Percentiles rank a stretch among this genome's conserved stretches.
phyloP scores from a whole-genome alignment of 2,329 filamentous ascomycete genomes.

The Clarireedia homoeocarpa region DNA sequence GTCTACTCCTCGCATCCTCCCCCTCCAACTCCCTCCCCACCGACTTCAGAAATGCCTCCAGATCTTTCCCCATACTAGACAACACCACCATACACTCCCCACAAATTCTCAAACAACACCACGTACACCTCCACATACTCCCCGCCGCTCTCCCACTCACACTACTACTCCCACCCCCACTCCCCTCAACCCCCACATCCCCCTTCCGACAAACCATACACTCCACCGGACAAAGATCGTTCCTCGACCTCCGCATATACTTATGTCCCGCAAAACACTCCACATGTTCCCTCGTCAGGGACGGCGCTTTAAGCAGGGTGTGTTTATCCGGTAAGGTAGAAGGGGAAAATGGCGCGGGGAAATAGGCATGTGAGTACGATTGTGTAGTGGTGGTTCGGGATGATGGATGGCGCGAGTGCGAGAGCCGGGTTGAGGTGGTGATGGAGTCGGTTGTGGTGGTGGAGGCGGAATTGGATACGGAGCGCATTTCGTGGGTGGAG shows the following conservation, averaged over 20 bases:
- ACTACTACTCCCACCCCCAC: too few species aligned
- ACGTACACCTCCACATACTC: constrained; percentile 24
- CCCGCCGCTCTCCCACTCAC: too few species aligned
- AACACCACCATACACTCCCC: constrained; percentile 26
- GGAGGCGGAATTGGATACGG: constrained; percentile 10
- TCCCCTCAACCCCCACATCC: constrained; percentile 19
- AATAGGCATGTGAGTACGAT: constrained; percentile 1
- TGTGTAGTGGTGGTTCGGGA: constrained; percentile 5
- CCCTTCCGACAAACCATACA: constrained; percentile 28
- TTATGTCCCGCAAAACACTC: constrained; percentile 27
- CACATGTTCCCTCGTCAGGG: constrained; percentile 21
- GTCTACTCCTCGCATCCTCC: too few species aligned
- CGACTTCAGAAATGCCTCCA: background rate
- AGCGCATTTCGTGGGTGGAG: background rate
- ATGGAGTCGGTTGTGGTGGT: background rate
- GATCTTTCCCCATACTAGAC: background rate
- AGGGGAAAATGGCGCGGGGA: constrained; percentile 9
- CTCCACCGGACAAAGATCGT: constrained; percentile 24
- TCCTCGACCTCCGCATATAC: constrained; percentile 25
- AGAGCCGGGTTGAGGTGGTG: background rate
- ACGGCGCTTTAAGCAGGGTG: constrained; percentile 18
- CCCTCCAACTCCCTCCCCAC: background rate
- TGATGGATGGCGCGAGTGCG: constrained; percentile 1
- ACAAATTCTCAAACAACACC: constrained; percentile 29
- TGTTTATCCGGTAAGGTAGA: constrained; percentile 11